A percentile compares a stretch with the other conserved stretches of the same genome.
Evolutionary conservation across 139 green algal species (phyloP).

Genomic region (Micractinium sp.): DNA sequence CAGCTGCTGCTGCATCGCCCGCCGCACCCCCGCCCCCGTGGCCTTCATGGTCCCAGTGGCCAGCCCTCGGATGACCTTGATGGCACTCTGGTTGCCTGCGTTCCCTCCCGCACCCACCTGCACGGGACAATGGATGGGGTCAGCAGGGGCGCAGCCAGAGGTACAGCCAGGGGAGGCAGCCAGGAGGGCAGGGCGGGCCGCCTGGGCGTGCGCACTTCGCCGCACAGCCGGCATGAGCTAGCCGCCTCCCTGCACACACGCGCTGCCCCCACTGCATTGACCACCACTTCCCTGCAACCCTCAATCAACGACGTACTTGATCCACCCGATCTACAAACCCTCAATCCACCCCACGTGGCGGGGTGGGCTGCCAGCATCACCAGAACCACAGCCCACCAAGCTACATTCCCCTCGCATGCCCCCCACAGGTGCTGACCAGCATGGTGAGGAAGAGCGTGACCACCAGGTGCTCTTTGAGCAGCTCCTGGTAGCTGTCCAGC

Average conservation of each 20-base stretch:
- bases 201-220: too few species aligned
- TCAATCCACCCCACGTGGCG: too few species aligned
- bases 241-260: too few species aligned
- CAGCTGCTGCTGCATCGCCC: slow-evolving; percentile 76
- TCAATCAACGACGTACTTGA: too few species aligned
- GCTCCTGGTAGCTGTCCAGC: slow-evolving; percentile 77
- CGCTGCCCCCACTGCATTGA: neutral
- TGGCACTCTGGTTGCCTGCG: slow-evolving; percentile 91
- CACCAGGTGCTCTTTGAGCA: slow-evolving; percentile 84
- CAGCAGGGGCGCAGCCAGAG: too few species aligned
- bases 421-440: slow-evolving; percentile 88
- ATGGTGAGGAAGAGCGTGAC: slow-evolving; percentile 96
- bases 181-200: neutral
- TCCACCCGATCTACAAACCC: too few species aligned
- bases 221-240: too few species aligned
- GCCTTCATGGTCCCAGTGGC: slow-evolving; percentile 70
- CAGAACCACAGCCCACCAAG: too few species aligned
- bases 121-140: neutral
- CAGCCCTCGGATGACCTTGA: slow-evolving; percentile 89
- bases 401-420: too few species aligned
- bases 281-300: neutral
- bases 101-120: slow-evolving; percentile 70
- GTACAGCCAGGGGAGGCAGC: neutral
- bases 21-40: slow-evolving; percentile 44
- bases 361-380: too few species aligned